Base-by-base conservation (phyloP, 352 stramenopile species). In the Globisporangium spiculum region DNA sequence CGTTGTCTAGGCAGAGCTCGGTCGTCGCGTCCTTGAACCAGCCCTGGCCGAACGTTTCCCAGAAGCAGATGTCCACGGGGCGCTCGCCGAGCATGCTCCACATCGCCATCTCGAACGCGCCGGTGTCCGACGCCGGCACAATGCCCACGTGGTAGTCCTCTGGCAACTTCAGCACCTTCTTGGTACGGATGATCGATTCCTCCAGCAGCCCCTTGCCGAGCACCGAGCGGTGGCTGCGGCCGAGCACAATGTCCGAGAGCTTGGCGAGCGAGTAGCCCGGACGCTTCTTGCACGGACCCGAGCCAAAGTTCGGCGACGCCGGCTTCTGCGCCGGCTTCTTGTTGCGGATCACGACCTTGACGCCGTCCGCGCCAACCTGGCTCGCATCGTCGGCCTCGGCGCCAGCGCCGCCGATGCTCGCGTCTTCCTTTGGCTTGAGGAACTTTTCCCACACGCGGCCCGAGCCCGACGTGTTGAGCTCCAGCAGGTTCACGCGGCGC, bases 71-170 rank as follows among this genome's bases (percentile, higher is more conserved):
- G 73, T 98, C 93, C 56, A 99, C 92, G 7, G 95, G 97, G 0
- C 91, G 81, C 36, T 83, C 79, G 38, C 98, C 98, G 24, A 99
- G 87, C 83, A 99, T 97, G 72, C 90, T 98, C 98, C 98, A 99
- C 98, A 99, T 99, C 55, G 97, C 98, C 98, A 99, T 99, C 82
- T 99, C 98, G 73, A 99, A 99, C 16, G 98, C 98, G 32, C 98
- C 98, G 30, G 98, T 99, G 79, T 99, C 98, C 8, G 95, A 99
- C 50, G 96, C 98, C 44, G 98, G 97, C 46, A 99, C 97, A 67
- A 99, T 99, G 54, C 97, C 97, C 14, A 98, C 75, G 26, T 92
- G 82, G 79, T 99, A 99, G 72, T 98, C 86, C 18, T 98, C 88
- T 24, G 98, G 98, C 22, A 99, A 78, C 62, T 90, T 83, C 22